A percentile compares a stretch with the other conserved stretches of the same genome.
Evolutionary conservation across 305 asterid species (phyloP).

Genomic region (Ruellia speciosa): DNA sequence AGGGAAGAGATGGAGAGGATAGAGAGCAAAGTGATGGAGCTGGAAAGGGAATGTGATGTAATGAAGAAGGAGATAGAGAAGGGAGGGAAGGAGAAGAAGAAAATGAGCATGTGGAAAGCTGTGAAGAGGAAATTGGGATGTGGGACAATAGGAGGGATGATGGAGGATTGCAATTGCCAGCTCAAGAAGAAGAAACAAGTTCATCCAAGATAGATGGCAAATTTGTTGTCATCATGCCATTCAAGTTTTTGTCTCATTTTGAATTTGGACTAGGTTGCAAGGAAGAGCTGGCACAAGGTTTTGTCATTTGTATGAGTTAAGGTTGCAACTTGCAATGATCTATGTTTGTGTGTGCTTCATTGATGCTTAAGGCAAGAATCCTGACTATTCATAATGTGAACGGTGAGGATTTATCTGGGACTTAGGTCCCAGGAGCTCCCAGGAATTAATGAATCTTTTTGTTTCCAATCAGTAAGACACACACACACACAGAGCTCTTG

Average conservation of each 20-base stretch:
- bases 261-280: constrained; percentile 1
- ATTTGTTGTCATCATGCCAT: not conserved
- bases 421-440: no score
- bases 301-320: no score
- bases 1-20: constrained; percentile 56
- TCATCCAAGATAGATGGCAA: not conserved
- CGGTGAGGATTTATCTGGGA: no score
- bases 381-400: no score
- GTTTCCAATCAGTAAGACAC: no score
- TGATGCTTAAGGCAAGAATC: no score
- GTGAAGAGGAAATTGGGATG: constrained; percentile 91
- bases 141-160: not conserved
- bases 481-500: no score
- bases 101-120: constrained; percentile 58
- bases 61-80: constrained; percentile 56
- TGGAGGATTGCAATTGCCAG: not conserved
- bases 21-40: constrained; percentile 51
- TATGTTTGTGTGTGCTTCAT: no score
- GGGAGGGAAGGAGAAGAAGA: constrained; percentile 22
- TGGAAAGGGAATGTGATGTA: constrained; percentile 52
- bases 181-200: constrained; percentile 21
- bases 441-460: no score
- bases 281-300: constrained; percentile 41
- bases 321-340: no score
- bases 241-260: not conserved